These are phyloP conservation scores for Ostreobium quekettii DNA, from an alignment of 139 green algal genomes.

Conservation along the genomic window DNA sequence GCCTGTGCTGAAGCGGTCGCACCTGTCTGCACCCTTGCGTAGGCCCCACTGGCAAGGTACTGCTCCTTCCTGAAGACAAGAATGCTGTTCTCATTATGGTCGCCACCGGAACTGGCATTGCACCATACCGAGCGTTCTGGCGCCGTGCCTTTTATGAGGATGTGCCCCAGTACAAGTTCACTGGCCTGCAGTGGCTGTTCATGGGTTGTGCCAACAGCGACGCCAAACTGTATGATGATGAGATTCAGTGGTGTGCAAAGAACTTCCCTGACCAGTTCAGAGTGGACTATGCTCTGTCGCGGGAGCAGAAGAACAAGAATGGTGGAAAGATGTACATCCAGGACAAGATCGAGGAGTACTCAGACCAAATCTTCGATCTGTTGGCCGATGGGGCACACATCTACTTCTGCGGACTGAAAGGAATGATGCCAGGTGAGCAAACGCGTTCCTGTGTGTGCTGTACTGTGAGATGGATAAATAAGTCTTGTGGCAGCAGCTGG, in stretches of 20 bases:
- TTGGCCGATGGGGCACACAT: slow-evolving; percentile 94
- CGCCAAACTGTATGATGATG: slow-evolving; percentile 93
- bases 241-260: slow-evolving; percentile 58
- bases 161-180: slow-evolving; percentile 89
- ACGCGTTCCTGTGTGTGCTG: too few relatives aligned
- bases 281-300: slow-evolving; percentile 92
- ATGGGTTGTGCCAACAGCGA: slow-evolving; percentile 98
- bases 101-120: slow-evolving; percentile 98
- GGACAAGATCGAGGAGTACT: slow-evolving; percentile 97
- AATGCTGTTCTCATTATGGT: slow-evolving; percentile 92
- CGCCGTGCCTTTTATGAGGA: slow-evolving; percentile 91
- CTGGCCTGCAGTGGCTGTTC: slow-evolving; percentile 95
- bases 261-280: slow-evolving; percentile 88
- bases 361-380: slow-evolving; percentile 94
- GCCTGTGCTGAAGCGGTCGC: neutral
- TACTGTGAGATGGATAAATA: too few relatives aligned
- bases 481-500: too few relatives aligned
- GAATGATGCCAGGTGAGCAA: slow-evolving; percentile 91
- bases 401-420: slow-evolving; percentile 99
- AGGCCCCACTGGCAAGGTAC: slow-evolving; percentile 95
- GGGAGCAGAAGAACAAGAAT: slow-evolving; percentile 80
- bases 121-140: slow-evolving; percentile 94
- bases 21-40: neutral
- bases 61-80: slow-evolving; percentile 85
- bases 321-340: slow-evolving; percentile 97